phyloP scores from a whole-genome alignment of 2,329 filamentous ascomycete genomes.

The Colletotrichum sp. region DNA sequence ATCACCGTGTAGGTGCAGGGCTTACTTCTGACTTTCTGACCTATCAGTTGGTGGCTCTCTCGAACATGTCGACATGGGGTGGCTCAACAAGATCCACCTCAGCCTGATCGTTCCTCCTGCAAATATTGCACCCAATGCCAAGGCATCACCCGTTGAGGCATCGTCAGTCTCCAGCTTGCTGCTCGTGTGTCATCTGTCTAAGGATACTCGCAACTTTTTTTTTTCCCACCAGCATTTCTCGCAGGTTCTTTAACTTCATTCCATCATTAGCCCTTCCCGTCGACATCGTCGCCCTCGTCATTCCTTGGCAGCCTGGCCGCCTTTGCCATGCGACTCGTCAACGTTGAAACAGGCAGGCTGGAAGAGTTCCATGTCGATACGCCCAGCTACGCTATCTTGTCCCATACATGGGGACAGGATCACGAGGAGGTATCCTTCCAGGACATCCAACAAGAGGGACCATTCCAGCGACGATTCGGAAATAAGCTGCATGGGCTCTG shows the following conservation, averaged over 20 bases:
- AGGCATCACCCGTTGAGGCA: background rate
- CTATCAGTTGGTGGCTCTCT: background rate
- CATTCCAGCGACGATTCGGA: background rate
- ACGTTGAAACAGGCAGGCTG: background rate
- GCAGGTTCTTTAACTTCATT: background rate
- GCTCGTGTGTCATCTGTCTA: background rate
- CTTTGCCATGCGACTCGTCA: background rate
- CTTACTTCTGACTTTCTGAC: background rate
- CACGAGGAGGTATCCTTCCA: background rate
- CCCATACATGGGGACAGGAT: background rate
- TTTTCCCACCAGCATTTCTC: too few relatives aligned
- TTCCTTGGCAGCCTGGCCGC: rapidly evolving
- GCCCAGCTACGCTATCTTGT: background rate
- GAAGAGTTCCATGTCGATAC: background rate
- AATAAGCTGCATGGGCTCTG: background rate
- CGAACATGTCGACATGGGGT: rapidly evolving
- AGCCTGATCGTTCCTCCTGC: background rate
- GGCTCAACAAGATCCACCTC: background rate
- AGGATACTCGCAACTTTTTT: too few relatives aligned
- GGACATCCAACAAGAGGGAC: background rate
- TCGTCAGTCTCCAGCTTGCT: background rate
- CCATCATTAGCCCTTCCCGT: background rate
- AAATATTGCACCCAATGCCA: background rate
- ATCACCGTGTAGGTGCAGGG: background rate
- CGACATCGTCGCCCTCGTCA: rapidly evolving